Evolutionary conservation across 345 rosid species (phyloP).

Genomic region (Camelina neglecta): DNA sequence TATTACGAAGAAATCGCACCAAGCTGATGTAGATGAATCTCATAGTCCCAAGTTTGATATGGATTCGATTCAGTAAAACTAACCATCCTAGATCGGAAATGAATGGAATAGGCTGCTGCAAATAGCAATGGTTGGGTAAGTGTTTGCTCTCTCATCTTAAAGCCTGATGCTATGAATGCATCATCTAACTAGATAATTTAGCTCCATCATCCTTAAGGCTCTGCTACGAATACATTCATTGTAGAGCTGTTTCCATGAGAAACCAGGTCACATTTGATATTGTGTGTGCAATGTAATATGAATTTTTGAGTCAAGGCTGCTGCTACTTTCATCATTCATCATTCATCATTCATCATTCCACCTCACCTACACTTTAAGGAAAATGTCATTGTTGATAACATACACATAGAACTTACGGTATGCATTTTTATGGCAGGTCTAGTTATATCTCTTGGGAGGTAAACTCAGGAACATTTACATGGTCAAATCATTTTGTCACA

Average conservation of each 20-base stretch:
- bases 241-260: too few relatives aligned
- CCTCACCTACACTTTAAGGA: not conserved
- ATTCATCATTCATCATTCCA: not conserved
- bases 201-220: not conserved
- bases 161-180: not conserved
- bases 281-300: slow-evolving; percentile 5
- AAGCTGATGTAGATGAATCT: not conserved
- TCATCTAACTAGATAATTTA: not conserved
- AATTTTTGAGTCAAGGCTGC: not conserved
- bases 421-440: slow-evolving; percentile 33
- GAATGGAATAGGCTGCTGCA: not conserved
- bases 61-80: not conserved
- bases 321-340: not conserved
- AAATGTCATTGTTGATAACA: not conserved
- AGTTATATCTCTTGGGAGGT: not conserved
- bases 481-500: slow-evolving; percentile 36
- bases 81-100: not conserved
- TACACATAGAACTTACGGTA: not conserved
- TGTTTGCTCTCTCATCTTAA: not conserved
- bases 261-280: too few relatives aligned
- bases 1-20: not conserved
- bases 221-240: not conserved
- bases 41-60: slow-evolving; percentile 7
- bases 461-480: slow-evolving; percentile 27
- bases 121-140: not conserved